Evolutionary conservation across 495 filamentous ascomycete species (phyloP).

Genomic region (Pyrenopolyporus hunteri): DNA sequence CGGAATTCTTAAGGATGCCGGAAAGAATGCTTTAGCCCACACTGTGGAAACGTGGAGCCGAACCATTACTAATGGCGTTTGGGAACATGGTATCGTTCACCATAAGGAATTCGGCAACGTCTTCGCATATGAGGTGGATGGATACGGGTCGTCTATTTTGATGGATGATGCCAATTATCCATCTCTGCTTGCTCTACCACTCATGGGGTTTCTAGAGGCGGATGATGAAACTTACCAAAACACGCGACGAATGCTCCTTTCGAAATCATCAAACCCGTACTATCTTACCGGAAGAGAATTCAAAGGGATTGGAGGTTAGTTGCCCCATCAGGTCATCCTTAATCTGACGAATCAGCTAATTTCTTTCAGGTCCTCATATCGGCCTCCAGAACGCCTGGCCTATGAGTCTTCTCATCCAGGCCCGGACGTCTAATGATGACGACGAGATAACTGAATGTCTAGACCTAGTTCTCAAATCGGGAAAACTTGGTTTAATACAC

Average conservation of each 20-base stretch:
- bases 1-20: slow-evolving; percentile 65
- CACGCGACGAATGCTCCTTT: slow-evolving; percentile 89
- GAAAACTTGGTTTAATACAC: slow-evolving; percentile 81
- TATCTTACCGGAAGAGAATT: slow-evolving; percentile 81
- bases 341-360: slow-evolving; percentile 1
- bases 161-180: slow-evolving; percentile 99
- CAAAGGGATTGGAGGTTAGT: slow-evolving; percentile 81
- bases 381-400: slow-evolving; percentile 94
- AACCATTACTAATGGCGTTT: slow-evolving; percentile 75
- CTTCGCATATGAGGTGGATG: slow-evolving; percentile 96
- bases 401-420: slow-evolving; percentile 90
- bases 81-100: slow-evolving; percentile 86
- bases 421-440: slow-evolving; percentile 87
- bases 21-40: slow-evolving; percentile 57
- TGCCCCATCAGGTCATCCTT: neutral
- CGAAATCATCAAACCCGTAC: slow-evolving; percentile 83
- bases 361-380: slow-evolving; percentile 62
- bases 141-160: slow-evolving; percentile 85
- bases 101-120: slow-evolving; percentile 85
- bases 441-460: slow-evolving; percentile 77
- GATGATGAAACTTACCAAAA: slow-evolving; percentile 80
- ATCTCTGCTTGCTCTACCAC: slow-evolving; percentile 82
- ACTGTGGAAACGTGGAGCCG: slow-evolving; percentile 67
- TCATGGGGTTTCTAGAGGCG: slow-evolving; percentile 78
- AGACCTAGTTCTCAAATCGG: slow-evolving; percentile 72